These are phyloP conservation scores for Isabelozyma rhagii DNA, from an alignment of 805 yeast genomes.

Conservation along the genomic window DNA sequence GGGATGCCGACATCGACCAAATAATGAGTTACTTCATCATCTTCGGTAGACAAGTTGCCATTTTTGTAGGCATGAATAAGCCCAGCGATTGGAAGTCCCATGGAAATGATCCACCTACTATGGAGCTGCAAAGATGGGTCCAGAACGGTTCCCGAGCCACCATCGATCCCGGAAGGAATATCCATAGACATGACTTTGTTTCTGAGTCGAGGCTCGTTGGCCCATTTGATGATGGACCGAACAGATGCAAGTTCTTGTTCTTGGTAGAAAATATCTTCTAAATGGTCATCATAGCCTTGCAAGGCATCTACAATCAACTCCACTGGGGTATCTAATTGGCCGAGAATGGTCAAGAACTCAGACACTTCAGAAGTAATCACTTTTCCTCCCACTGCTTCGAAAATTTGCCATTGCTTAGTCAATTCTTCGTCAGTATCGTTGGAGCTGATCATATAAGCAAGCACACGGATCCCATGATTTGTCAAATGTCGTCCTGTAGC, in stretches of 20 bases:
- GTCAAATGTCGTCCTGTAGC: slow-evolving; percentile 77
- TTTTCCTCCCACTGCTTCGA: slow-evolving; percentile 69
- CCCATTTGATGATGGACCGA: slow-evolving; percentile 59
- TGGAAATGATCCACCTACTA: slow-evolving; percentile 60
- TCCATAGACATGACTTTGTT: slow-evolving; percentile 64
- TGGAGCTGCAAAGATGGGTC: slow-evolving; percentile 32
- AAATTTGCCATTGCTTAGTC: slow-evolving; percentile 50
- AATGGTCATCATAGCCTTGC: slow-evolving; percentile 75
- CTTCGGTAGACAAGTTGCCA: slow-evolving; percentile 33
- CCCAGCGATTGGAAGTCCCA: slow-evolving; percentile 72
- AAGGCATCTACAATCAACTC: slow-evolving; percentile 80
- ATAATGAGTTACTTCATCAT: slow-evolving; percentile 52
- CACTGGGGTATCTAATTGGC: slow-evolving; percentile 63
- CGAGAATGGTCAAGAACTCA: slow-evolving; percentile 31
- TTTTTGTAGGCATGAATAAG: slow-evolving; percentile 57
- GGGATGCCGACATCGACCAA: slow-evolving; percentile 74
- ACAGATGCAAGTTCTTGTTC: slow-evolving; percentile 37
- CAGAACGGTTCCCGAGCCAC: slow-evolving; percentile 64
- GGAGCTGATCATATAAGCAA: slow-evolving; percentile 44
- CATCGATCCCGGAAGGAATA: slow-evolving; percentile 79
- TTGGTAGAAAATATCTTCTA: slow-evolving; percentile 51
- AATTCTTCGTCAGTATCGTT: slow-evolving; percentile 43
- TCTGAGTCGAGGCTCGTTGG: slow-evolving; percentile 44
- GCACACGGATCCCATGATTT: slow-evolving; percentile 69
- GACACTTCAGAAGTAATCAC: slow-evolving; percentile 32